These are phyloP conservation scores for Endoconidiophora polonica DNA, from an alignment of 2,329 filamentous ascomycete genomes.

Conservation along the genomic window DNA sequence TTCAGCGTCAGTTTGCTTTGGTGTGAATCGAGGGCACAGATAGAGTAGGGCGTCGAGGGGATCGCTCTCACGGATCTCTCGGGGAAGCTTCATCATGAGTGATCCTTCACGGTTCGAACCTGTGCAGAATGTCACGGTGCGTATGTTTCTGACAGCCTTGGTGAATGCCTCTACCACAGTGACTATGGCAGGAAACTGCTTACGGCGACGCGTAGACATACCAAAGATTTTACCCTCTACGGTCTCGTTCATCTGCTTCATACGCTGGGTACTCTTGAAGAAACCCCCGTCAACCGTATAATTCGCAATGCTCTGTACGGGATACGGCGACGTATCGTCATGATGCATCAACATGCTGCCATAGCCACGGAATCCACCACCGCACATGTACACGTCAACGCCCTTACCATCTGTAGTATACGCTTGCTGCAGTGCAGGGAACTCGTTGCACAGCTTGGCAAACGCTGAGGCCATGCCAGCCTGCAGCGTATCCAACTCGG, in stretches of 20 bases:
- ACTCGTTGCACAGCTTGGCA: constrained; percentile 29
- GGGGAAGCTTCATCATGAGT: constrained; percentile 53
- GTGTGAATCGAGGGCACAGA: constrained; percentile 11
- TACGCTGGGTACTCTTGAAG: constrained; percentile 39
- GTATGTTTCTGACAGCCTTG: constrained; percentile 51
- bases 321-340: constrained; percentile 59
- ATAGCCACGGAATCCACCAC: constrained; percentile 81
- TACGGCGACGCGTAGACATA: constrained; percentile 61
- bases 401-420: constrained; percentile 19
- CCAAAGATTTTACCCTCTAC: constrained; percentile 49
- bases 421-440: constrained; percentile 30
- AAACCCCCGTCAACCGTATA: constrained; percentile 47
- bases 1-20: constrained; percentile 2
- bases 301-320: constrained; percentile 66
- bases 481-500: constrained; percentile 38
- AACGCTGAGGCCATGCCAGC: constrained; percentile 44
- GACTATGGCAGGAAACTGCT: constrained; percentile 70
- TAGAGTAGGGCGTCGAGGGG: constrained; percentile 35
- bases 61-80: constrained; percentile 40
- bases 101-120: constrained; percentile 77
- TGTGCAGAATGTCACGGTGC: constrained; percentile 65
- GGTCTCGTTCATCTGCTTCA: constrained; percentile 34
- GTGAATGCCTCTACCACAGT: constrained; percentile 64
- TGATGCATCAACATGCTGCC: constrained; percentile 76
- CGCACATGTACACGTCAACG: constrained; percentile 67